A percentile compares a stretch with the other conserved stretches of the same genome.
These are phyloP conservation scores for Boletellus deceptivus DNA, from an alignment of 1,284 basidiomycete genomes.

Conservation along the genomic window DNA sequence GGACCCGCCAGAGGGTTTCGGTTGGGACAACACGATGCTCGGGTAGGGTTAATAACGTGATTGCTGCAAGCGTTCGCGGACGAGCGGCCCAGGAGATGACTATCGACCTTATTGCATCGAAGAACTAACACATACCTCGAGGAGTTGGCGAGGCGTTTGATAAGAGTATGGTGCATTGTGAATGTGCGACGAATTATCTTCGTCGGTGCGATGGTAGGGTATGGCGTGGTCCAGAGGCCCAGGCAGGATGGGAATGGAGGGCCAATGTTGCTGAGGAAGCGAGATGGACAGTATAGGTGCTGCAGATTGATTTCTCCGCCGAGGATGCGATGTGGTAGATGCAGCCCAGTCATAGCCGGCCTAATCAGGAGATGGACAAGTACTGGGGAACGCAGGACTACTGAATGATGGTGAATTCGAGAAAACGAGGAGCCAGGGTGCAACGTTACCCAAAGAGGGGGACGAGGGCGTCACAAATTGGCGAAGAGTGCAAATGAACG, in stretches of 20 bases:
- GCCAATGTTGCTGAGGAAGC: conserved; percentile 30
- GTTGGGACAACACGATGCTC: conserved; percentile 26
- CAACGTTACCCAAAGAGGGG: too few relatives aligned
- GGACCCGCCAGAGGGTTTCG: conserved; percentile 27
- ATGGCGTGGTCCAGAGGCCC: conserved; percentile 22
- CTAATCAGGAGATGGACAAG: conserved; percentile 77
- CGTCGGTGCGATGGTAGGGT: conserved; percentile 26
- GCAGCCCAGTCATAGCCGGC: conserved; percentile 79
- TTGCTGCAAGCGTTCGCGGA: conserved; percentile 26
- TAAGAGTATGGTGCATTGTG: conserved; percentile 30
- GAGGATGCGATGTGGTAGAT: conserved; percentile 53
- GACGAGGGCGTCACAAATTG: too few relatives aligned
- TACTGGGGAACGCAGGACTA: conserved; percentile 70
- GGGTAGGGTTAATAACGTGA: conserved; percentile 47
- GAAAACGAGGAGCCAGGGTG: conserved; percentile 2
- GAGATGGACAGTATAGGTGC: conserved; percentile 20
- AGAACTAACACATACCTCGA: conserved; percentile 26
- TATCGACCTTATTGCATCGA: conserved; percentile 29
- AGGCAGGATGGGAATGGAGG: conserved; percentile 26
- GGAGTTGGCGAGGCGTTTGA: conserved; percentile 26
- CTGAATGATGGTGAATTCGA: conserved; percentile 16
- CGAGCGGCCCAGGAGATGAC: conserved; percentile 28
- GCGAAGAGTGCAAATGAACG: too few relatives aligned
- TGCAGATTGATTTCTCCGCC: conserved; percentile 42
- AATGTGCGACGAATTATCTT: conserved; percentile 24